Evolutionary conservation across 306 rosid species (phyloP).

Genomic region (Mucuna pruriens): DNA sequence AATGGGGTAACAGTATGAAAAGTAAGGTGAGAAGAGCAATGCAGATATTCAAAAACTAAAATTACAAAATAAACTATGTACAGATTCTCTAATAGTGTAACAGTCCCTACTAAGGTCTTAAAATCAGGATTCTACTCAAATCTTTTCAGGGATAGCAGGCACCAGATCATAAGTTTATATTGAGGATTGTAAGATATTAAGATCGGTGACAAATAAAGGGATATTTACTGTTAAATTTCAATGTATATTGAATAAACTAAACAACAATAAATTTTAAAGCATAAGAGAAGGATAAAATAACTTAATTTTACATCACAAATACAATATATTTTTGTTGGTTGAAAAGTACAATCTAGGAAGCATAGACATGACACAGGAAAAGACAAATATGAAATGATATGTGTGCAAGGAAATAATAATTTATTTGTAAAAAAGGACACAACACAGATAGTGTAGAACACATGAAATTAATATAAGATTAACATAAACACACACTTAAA

Average conservation of each 20-base stretch:
- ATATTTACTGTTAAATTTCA: background rate
- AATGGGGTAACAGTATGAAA: conserved; percentile 14
- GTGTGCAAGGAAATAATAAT: background rate
- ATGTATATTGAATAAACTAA: background rate
- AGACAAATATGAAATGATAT: background rate
- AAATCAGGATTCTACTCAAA: background rate
- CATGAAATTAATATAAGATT: background rate
- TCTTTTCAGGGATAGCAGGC: conserved; percentile 15
- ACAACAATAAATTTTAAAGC: background rate
- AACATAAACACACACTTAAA: conserved; percentile 5
- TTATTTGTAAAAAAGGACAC: background rate
- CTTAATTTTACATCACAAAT: conserved; percentile 9
- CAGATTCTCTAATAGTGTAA: conserved; percentile 26
- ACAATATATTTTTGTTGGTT: background rate
- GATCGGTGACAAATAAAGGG: background rate
- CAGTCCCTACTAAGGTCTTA: conserved; percentile 8
- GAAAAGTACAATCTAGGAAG: conserved; percentile 8
- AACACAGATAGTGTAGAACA: background rate
- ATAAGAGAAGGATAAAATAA: conserved; percentile 14
- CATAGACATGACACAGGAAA: background rate
- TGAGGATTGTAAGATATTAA: conserved; percentile 4
- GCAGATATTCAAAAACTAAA: conserved; percentile 17
- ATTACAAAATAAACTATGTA: conserved; percentile 12
- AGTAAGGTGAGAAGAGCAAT: conserved; percentile 30
- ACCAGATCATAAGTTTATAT: conserved; percentile 17